Evolutionary conservation across 2,329 filamentous ascomycete genomes (phyloP).

Genomic region (Pseudogymnoascus sp.): DNA sequence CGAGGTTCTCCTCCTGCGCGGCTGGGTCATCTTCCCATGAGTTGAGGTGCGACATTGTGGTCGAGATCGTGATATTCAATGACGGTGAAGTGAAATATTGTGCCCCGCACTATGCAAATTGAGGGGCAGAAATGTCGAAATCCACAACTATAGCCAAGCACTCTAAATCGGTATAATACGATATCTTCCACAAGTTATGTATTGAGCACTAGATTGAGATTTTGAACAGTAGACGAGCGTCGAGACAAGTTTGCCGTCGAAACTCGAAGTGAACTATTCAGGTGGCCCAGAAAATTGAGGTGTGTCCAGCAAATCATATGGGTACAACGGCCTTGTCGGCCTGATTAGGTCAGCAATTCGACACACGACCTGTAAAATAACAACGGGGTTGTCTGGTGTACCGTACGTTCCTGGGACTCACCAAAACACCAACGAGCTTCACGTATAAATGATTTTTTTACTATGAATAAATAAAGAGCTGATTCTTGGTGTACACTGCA

Average conservation of each 20-base stretch:
- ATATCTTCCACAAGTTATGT: not conserved
- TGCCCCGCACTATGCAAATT: slow-evolving; percentile 8
- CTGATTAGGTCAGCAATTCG: slow-evolving; percentile 1
- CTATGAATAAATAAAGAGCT: not conserved
- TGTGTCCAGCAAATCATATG: slow-evolving; percentile 5
- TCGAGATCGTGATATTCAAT: slow-evolving; percentile 12
- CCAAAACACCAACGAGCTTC: slow-evolving; percentile 5
- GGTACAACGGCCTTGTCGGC: not conserved
- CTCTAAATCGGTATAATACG: not conserved
- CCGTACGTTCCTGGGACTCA: not conserved
- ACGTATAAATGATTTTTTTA: not conserved
- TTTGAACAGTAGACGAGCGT: not conserved
- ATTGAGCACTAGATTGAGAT: not conserved
- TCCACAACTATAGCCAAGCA: slow-evolving; percentile 1
- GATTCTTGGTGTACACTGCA: not conserved
- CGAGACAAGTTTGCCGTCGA: not conserved
- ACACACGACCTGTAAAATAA: slow-evolving; percentile 4
- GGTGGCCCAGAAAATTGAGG: slow-evolving; percentile 6
- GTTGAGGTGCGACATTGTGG: slow-evolving; percentile 74
- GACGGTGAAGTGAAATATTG: slow-evolving; percentile 6
- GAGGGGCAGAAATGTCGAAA: slow-evolving; percentile 6
- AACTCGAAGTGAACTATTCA: slow-evolving; percentile 1
- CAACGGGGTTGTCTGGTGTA: slow-evolving; percentile 4
- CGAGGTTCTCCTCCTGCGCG: slow-evolving; percentile 66
- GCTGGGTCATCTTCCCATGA: slow-evolving; percentile 89